Base-by-base conservation (phyloP, 306 rosid genomes). In the Castanospermum australe region DNA sequence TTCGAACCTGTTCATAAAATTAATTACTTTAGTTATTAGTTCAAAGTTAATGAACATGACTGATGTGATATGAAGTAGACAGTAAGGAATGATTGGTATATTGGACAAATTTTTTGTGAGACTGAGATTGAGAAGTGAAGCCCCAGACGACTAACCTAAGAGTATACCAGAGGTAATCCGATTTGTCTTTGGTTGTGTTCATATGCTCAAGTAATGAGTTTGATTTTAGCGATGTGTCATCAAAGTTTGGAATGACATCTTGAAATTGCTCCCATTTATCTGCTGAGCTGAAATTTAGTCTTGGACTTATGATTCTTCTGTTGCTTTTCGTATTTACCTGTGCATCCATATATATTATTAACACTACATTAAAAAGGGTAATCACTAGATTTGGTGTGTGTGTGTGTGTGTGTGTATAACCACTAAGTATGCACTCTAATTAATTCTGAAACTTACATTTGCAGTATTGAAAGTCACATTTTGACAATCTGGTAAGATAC, bases 141-240 rank as follows among this genome's bases (percentile, higher is more conserved):
- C 0, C n/a, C 0, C n/a, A 32, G 15, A 60, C 39, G 30, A 51
- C 86, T 83, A 83, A 83, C 97, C 94, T 85, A 48, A 85, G 35
- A 67, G 87, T 86, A 67, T 90, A 85, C 97, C 97, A 92, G 73
- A 90, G 88, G 74, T 92, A 92, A 80, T 92, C 97, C 5, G 92
- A 87, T 80, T 64, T 66, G 59, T 92, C 97, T 84, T 92, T 92
- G 33, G 94, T 90, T 63, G 86, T 86, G 21, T 81, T 90, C 91
- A 73, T 92, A 20, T 92, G 94, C 79, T 92, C 92, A 54, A 92
- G 90, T 5, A 92, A 82, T 76, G 88, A 74, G 41, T 75, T 24
- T 20, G 94, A 87, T 82, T 54, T 86, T 0, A 92, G 15, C 7
- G 63, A 33, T 47, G 88, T 85, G 36, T 85, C 76, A 44, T 85